Evolutionary conservation across 225 moss, liverwort and hornwort species (phyloP).

Genomic region (Marchantia paleacea): DNA sequence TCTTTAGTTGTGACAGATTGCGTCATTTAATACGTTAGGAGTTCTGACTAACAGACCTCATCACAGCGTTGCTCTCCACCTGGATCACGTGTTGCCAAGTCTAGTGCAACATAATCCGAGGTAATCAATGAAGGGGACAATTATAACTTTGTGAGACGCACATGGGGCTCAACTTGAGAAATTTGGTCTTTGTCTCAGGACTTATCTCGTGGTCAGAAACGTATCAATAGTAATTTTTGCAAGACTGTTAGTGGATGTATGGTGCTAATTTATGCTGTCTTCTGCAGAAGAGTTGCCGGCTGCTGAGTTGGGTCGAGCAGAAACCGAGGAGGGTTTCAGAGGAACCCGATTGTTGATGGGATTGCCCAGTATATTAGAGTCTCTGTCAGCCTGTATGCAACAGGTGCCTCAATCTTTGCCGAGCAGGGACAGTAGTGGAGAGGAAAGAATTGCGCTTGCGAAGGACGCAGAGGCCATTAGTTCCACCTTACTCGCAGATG

Average conservation of each 20-base stretch:
- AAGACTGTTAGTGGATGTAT: neutral
- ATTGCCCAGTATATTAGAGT: slow-evolving; percentile 70
- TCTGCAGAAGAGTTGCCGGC: slow-evolving; percentile 77
- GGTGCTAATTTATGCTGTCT: neutral
- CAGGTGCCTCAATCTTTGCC: slow-evolving; percentile 31
- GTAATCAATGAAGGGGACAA: neutral
- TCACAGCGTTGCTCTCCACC: too few species aligned
- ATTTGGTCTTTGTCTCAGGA: too few species aligned
- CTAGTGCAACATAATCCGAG: neutral
- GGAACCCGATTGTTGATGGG: slow-evolving; percentile 92
- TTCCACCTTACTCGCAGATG: slow-evolving; percentile 10
- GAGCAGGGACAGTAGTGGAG: slow-evolving; percentile 48
- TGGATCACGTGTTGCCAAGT: too few species aligned
- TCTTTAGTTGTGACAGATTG: neutral
- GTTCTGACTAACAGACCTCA: too few species aligned
- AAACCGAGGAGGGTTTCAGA: slow-evolving; percentile 95
- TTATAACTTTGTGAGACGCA: neutral
- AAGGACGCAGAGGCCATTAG: slow-evolving; percentile 13
- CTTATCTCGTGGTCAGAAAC: neutral
- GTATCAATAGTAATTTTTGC: neutral
- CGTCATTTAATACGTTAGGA: neutral
- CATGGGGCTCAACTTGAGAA: too few species aligned
- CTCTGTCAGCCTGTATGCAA: slow-evolving; percentile 55
- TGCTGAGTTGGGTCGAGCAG: slow-evolving; percentile 61
- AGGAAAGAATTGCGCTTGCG: slow-evolving; percentile 4